Evolutionary conservation across 805 yeast genomes (phyloP).

Genomic region (Diddensiella santjacobensis): DNA sequence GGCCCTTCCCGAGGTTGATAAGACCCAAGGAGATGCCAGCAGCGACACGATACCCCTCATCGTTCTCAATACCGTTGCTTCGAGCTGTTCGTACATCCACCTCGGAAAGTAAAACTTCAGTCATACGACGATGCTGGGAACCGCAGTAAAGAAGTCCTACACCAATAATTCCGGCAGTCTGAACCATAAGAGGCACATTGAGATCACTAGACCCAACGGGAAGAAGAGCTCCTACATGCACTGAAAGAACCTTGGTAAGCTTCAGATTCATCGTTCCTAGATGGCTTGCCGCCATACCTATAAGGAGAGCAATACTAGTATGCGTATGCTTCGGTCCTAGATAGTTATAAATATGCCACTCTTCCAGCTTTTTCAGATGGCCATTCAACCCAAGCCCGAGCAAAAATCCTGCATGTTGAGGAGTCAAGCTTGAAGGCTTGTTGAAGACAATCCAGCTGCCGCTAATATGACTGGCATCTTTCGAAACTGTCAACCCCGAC

Average conservation of each 20-base stretch:
- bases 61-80: constrained; percentile 10
- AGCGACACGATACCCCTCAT: constrained; percentile 76
- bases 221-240: constrained; percentile 84
- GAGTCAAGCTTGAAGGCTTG: constrained; percentile 64
- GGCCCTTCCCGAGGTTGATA: constrained; percentile 75
- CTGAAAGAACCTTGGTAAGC: constrained; percentile 84
- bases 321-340: constrained; percentile 82
- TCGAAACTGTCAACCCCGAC: constrained; percentile 73
- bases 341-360: constrained; percentile 94
- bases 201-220: constrained; percentile 90
- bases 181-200: constrained; percentile 77
- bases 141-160: constrained; percentile 79
- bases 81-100: constrained; percentile 31
- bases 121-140: constrained; percentile 80
- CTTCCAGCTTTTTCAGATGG: constrained; percentile 75
- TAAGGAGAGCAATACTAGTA: constrained; percentile 79
- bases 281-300: constrained; percentile 91
- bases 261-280: constrained; percentile 80
- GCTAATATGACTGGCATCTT: constrained; percentile 60
- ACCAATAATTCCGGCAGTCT: constrained; percentile 88
- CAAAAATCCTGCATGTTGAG: constrained; percentile 94
- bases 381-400: constrained; percentile 91
- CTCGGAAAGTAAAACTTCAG: constrained; percentile 71
- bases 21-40: constrained; percentile 88
- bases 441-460: constrained; percentile 93